Conservation (phyloP, 2,329 filamentous ascomycete genomes). For the Epicoccum nigrum region DNA sequence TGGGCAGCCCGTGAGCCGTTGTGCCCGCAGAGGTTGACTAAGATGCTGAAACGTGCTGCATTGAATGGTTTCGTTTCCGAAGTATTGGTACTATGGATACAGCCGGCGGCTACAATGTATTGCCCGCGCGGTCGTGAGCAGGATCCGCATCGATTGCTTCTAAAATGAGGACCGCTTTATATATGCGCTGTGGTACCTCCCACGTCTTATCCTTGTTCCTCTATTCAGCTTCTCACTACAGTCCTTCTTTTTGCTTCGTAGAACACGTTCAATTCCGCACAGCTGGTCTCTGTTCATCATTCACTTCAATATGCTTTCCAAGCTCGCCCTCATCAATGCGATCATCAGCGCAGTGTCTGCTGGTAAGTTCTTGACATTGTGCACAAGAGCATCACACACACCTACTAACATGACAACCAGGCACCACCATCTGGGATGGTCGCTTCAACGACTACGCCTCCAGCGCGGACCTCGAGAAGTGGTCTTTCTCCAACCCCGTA, state of each 20-base stretch:
- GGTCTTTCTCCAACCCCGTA: constrained; percentile 71
- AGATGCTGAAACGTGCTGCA: constrained; percentile 18
- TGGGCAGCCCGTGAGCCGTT: constrained; percentile 25
- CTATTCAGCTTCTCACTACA: constrained; percentile 20
- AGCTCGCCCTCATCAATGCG: constrained; percentile 39
- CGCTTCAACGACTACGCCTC: constrained; percentile 66
- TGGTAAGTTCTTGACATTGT: constrained; percentile 20
- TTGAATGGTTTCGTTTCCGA: constrained; percentile 25
- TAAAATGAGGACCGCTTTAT: constrained; percentile 11
- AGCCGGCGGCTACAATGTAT: constrained; percentile 11
- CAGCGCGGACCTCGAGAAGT: constrained; percentile 62
- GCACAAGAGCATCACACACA: too few species aligned
- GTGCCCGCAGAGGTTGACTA: constrained; percentile 19
- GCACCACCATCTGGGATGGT: constrained; percentile 67
- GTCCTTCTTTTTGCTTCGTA: constrained; percentile 30
- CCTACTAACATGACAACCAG: constrained; percentile 25
- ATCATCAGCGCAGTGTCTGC: constrained; percentile 42
- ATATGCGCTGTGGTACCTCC: constrained; percentile 13
- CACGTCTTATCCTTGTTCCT: too few species aligned
- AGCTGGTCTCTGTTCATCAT: constrained; percentile 32
- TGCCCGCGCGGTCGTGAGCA: constrained; percentile 5
- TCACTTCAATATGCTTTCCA: constrained; percentile 39
- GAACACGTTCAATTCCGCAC: constrained; percentile 20
- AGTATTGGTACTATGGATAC: constrained; percentile 24
- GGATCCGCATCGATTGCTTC: constrained; percentile 16